phyloP scores from a whole-genome alignment of 139 green algal species.

The Asterochloris sp. region DNA sequence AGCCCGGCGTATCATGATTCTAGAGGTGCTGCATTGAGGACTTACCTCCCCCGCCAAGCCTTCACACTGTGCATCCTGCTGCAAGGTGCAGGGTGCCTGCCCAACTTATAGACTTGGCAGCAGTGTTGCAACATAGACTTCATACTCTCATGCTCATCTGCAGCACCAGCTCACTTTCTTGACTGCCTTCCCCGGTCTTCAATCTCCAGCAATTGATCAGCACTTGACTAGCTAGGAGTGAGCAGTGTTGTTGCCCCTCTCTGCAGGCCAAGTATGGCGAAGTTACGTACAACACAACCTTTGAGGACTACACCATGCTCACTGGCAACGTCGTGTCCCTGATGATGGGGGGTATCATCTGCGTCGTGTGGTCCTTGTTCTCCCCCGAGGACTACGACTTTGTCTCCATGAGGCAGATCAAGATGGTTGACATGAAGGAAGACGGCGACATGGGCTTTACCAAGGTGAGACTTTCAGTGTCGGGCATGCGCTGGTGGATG shows the following conservation, averaged over 20 bases:
- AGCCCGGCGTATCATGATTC: too few relatives aligned
- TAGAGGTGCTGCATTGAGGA: too few relatives aligned
- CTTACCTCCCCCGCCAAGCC: too few relatives aligned
- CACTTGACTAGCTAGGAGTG: constrained; percentile 22
- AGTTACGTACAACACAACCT: constrained; percentile 53
- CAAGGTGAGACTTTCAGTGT: constrained; percentile 1
- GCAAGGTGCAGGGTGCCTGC: too few relatives aligned
- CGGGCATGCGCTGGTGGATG: background rate
- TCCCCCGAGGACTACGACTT: constrained; percentile 60
- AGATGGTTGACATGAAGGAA: constrained; percentile 36
- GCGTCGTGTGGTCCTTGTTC: constrained; percentile 48
- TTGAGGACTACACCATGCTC: constrained; percentile 82
- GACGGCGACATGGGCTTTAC: constrained; percentile 7
- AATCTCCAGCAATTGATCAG: too few relatives aligned
- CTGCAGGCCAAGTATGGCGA: constrained; percentile 21
- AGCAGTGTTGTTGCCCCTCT: background rate
- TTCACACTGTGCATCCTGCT: too few relatives aligned
- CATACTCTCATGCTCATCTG: too few relatives aligned
- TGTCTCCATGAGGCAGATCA: constrained; percentile 46
- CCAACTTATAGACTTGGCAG: too few relatives aligned
- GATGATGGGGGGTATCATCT: constrained; percentile 61
- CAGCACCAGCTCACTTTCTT: too few relatives aligned
- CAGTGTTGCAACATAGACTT: too few relatives aligned
- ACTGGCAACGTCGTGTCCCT: constrained; percentile 82
- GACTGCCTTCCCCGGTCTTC: background rate